Evolutionary conservation across 129 eudicot genomes (phyloP), one percentile per base, ranked within the genome.

Genomic region (Helichrysum umbraculigerum): DNA sequence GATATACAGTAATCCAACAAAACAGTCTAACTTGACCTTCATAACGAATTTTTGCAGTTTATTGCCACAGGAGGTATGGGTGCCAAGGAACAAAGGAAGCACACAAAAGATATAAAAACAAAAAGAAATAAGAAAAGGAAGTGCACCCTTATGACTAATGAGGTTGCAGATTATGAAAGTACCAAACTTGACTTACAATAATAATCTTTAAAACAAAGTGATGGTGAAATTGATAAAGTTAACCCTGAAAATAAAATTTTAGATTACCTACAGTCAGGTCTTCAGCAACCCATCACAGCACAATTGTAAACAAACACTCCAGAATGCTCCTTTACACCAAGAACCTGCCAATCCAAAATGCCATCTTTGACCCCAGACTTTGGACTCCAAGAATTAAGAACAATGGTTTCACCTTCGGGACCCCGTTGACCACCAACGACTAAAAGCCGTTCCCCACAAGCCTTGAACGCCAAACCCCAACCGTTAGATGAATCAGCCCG

Each of bases 201-300:
- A 65, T 65, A 35, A 47, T 47, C 17, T 32, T 16, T 32, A 15
- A 25, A n/a, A 65, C 22, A 65, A 65, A 65, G 21, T 65, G 33
- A 32, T 33, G 70, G 70, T 34, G 47, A n/a, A 33, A 65, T 29
- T 65, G 70, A 65, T 35, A 65, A 14, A 33, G 47, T 65, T 65
- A 65, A 32, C 70, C 41, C 39, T 65, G 44, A 65, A 32, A 57
- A 65, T 34, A 65, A 65, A 64, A 35, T 65, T 65, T 32, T 4
- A 16, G 10, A 9, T 56, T 62, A 67, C 72, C 51, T 67, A 34
- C 41, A 28, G 71, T 67, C 30, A 67, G 52, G 52, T 17, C 52
- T 25, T 88, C 86, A 88, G 71, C 87, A 88, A 44, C 91, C 90
- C 94, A 88, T 82, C 56, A 88, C 88, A 34, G 91, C 94, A 76